Evolutionary conservation across 2,329 filamentous ascomycete genomes (phyloP), one percentile per base, ranked within the genome.

Genomic region (Exophiala xenobiotica): DNA sequence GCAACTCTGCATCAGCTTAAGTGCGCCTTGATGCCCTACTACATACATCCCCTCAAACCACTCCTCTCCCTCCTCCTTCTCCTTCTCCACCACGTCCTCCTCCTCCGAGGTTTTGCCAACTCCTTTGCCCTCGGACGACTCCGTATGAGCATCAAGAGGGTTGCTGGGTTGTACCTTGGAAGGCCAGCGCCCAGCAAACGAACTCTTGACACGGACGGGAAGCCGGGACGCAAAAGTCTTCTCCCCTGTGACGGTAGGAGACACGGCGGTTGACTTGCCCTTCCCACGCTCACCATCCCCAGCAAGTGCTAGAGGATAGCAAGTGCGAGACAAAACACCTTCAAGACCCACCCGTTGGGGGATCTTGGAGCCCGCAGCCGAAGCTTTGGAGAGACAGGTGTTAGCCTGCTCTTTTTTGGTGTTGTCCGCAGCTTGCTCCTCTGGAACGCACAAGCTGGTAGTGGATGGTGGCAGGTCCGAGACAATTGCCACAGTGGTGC

Each of bases 401-500:
- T 23, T 19, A 6, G 19, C 37, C 37, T 39, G 12, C 37, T 48
- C 24, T 43, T 53, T 44, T 40, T 24, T 40, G 11, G 37, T 47
- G 18, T 46, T 57, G 41, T 42, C 12, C 40, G 26, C 29, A 16
- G 26, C 31, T 29, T 51, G 40, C 49, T 48, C 48, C 35, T 29
- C 45, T 8, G 35, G 22, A 20, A 8, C 31, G 41, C 42, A 22
- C 39, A 9, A 37, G 47, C 44, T 43, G 41, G 51, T 33, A 24
- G 12, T 35, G 29, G 46, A 40, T 8, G 51, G 35, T 27, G 39
- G 29, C 39, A 27, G 27, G 43, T 39, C 47, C 11, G 47, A 35
- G 29, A 47, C 54, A 54, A 53, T 23, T 42, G 51, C 26, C 51
- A 51, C 54, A 48, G 46, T 49, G 50, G 44, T 46, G 20, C 29